Evolutionary conservation across 2,329 filamentous ascomycete genomes (phyloP).

Genomic region (Fusarium sp.): DNA sequence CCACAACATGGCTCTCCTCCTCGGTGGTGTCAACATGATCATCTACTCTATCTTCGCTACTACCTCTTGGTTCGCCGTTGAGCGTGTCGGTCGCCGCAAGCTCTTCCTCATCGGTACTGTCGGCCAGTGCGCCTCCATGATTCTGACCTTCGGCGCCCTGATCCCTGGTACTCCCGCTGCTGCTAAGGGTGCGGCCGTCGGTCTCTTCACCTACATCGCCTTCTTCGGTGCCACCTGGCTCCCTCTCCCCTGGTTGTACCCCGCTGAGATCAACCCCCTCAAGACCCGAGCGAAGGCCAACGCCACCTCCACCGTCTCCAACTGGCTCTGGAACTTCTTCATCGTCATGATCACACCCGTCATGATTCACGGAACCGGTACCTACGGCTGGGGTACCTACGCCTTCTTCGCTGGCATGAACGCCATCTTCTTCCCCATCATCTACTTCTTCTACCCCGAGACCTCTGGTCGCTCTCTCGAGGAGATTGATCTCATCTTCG

Average conservation of each 20-base stretch:
- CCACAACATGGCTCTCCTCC: constrained; percentile 60
- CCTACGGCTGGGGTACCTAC: constrained; percentile 64
- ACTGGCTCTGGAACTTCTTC: constrained; percentile 77
- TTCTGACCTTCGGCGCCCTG: constrained; percentile 71
- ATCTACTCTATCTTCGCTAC: constrained; percentile 69
- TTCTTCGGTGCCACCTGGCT: constrained; percentile 75
- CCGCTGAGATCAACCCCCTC: constrained; percentile 71
- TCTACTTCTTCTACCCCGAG: constrained; percentile 61
- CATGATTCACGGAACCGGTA: constrained; percentile 67
- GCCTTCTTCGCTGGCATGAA: constrained; percentile 65
- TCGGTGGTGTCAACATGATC: constrained; percentile 63
- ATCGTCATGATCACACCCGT: constrained; percentile 81
- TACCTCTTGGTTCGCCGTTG: constrained; percentile 65
- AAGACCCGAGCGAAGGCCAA: constrained; percentile 67
- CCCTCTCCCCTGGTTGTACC: constrained; percentile 69
- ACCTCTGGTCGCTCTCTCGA: constrained; percentile 50
- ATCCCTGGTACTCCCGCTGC: constrained; percentile 67
- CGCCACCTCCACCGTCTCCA: constrained; percentile 67
- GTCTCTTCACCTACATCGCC: constrained; percentile 76
- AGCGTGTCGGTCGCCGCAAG: constrained; percentile 59
- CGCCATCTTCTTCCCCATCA: constrained; percentile 61
- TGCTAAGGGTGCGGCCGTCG: constrained; percentile 75
- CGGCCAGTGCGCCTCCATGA: constrained; percentile 66
- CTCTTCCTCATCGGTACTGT: constrained; percentile 59
- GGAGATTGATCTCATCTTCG: constrained; percentile 39